A percentile compares a stretch with the other conserved stretches of the same genome.
Evolutionary conservation across 176 grass and related monocot genomes (phyloP).

Genomic region (Cenchrus fungigraminus): DNA sequence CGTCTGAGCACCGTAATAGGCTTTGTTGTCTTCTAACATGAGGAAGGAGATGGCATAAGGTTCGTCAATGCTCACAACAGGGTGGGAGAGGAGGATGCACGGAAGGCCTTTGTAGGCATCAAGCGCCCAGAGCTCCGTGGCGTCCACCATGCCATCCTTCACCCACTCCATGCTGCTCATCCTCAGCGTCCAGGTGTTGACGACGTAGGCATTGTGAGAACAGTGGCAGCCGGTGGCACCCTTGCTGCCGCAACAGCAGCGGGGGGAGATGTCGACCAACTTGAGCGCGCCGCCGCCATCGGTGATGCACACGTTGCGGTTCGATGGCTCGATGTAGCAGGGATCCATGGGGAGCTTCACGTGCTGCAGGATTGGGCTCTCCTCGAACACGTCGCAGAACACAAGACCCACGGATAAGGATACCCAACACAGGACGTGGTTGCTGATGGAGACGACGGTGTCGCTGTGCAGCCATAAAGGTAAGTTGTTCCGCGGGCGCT

Average conservation of each 20-base stretch:
- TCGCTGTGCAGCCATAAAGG: too few relatives aligned
- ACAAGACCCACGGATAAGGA: not conserved
- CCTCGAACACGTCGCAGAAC: not conserved
- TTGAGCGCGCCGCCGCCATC: not conserved
- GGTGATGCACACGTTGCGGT: not conserved
- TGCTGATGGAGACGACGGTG: not conserved
- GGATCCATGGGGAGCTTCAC: not conserved
- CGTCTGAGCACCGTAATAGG: rapidly evolving
- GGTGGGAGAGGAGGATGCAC: rapidly evolving
- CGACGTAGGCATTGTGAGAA: not conserved
- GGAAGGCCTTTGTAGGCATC: not conserved
- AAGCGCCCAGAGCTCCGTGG: not conserved
- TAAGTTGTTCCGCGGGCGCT: not conserved
- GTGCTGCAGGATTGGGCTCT: not conserved
- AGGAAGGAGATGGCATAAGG: not conserved
- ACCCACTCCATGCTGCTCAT: not conserved
- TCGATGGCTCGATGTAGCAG: too few relatives aligned
- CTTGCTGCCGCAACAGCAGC: not conserved
- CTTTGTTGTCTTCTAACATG: not conserved
- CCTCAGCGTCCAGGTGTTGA: not conserved
- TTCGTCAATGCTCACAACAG: not conserved
- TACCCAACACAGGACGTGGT: not conserved
- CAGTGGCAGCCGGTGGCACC: not conserved
- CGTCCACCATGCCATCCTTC: not conserved
- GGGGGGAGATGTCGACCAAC: not conserved